Evolutionary conservation across 768 basidiomycete genomes (phyloP).

Genomic region (Calocybe gangraenosa): DNA sequence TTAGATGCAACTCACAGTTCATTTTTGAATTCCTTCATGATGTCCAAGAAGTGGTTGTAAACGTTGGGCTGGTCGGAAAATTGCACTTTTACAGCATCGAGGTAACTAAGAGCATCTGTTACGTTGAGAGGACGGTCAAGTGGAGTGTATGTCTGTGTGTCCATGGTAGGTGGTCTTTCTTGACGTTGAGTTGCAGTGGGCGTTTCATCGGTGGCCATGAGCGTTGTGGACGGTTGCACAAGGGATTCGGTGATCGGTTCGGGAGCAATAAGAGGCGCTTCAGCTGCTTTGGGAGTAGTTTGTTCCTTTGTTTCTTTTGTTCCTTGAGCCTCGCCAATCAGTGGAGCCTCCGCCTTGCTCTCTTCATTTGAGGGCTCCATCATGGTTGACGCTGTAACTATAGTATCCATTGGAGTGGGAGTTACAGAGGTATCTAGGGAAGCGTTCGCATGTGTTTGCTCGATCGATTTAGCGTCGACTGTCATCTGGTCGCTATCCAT

Average conservation of each 20-base stretch:
- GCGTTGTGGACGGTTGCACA: constrained; percentile 5
- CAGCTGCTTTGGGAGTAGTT: constrained; percentile 6
- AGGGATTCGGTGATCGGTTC: constrained; percentile 7
- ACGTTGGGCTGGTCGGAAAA: constrained; percentile 92
- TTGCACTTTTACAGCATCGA: constrained; percentile 90
- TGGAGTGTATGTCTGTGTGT: constrained; percentile 26
- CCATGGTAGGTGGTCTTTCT: constrained; percentile 18
- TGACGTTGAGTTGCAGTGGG: constrained; percentile 4
- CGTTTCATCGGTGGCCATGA: constrained; percentile 15
- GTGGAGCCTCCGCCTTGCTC: constrained; percentile 6
- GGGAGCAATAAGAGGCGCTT: constrained; percentile 8
- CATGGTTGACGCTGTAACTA: background rate
- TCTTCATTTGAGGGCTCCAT: constrained; percentile 6
- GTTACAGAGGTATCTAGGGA: background rate
- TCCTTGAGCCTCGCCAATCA: constrained; percentile 10
- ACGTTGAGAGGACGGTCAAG: constrained; percentile 78
- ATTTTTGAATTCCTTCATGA: constrained; percentile 99
- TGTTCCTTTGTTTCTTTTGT: constrained; percentile 9
- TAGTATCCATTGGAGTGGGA: background rate
- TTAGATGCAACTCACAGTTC: constrained; percentile 73
- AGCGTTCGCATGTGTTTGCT: background rate
- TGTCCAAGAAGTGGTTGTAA: constrained; percentile 91
- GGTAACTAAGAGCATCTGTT: constrained; percentile 88
- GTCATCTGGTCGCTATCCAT: constrained; percentile 20
- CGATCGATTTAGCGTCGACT: constrained; percentile 9